Evolutionary conservation across 768 basidiomycete species (phyloP).

Genomic region (Hebeloma cylindrosporum): DNA sequence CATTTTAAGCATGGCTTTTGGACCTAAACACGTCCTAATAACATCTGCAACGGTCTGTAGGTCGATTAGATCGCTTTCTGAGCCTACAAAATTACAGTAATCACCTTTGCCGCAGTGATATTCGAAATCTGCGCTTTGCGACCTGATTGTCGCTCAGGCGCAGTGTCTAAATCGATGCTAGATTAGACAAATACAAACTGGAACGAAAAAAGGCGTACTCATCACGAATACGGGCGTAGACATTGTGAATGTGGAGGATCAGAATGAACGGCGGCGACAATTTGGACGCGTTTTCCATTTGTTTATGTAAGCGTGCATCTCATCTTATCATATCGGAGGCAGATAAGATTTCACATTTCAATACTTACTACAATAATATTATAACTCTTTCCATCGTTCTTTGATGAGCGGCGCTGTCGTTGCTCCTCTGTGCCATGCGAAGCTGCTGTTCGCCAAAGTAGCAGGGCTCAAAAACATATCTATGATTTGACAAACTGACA

Average conservation of each 20-base stretch:
- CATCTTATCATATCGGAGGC: no score
- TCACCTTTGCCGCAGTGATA: slow-evolving; percentile 95
- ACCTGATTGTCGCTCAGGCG: slow-evolving; percentile 91
- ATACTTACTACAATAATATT: no score
- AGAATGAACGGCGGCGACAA: no score
- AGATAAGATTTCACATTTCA: no score
- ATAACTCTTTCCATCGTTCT: no score
- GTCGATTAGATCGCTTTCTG: background rate
- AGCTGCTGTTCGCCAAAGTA: no score
- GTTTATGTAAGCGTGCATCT: no score
- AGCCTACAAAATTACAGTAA: slow-evolving; percentile 1
- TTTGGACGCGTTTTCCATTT: no score
- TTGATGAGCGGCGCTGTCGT: no score
- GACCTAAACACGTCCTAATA: slow-evolving; percentile 94
- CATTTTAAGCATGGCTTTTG: slow-evolving; percentile 99
- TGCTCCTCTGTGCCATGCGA: no score
- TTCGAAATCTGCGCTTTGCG: slow-evolving; percentile 96
- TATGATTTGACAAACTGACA: no score
- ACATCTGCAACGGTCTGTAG: slow-evolving; percentile 94
- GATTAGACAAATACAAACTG: background rate
- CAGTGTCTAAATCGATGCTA: slow-evolving; percentile 60
- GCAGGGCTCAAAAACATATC: no score
- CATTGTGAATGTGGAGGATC: slow-evolving; percentile 35
- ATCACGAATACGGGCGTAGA: slow-evolving; percentile 81
- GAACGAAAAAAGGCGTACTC: slow-evolving; percentile 46